phyloP scores from a whole-genome alignment of 2,329 filamentous ascomycete species.

The Diaporthe amygdali region DNA sequence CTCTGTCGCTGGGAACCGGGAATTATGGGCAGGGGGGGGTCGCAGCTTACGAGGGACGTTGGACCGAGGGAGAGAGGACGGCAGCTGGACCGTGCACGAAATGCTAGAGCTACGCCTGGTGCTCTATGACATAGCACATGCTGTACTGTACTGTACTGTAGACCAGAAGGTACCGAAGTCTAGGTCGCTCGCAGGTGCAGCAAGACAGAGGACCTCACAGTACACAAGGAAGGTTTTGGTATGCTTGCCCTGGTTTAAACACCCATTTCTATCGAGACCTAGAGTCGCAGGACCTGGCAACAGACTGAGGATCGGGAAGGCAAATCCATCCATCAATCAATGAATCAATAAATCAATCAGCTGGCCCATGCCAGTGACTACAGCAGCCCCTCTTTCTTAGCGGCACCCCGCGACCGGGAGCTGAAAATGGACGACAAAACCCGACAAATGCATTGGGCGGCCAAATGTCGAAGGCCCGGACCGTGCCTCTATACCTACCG shows the following conservation, averaged over 20 bases:
- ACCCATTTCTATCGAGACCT: too few relatives aligned
- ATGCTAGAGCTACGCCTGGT: not conserved
- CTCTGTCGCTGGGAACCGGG: not conserved
- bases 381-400: constrained; percentile 17
- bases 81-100: not conserved
- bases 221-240: not conserved
- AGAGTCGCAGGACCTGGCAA: not conserved
- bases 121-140: not conserved
- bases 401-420: constrained; percentile 7
- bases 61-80: not conserved
- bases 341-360: not conserved
- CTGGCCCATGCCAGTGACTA: not conserved
- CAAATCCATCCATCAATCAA: not conserved
- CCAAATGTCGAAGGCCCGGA: not conserved
- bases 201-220: not conserved
- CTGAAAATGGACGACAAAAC: not conserved
- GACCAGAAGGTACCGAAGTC: not conserved
- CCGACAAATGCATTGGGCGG: not conserved
- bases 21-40: not conserved
- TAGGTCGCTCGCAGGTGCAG: not conserved
- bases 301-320: not conserved
- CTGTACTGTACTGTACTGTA: too few relatives aligned
- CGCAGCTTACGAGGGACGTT: not conserved
- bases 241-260: not conserved
- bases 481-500: not conserved